Evolutionary conservation across 1,284 basidiomycete species (phyloP), one percentile per base, ranked within the genome.

Genomic region (Rhodotorula sp.): DNA sequence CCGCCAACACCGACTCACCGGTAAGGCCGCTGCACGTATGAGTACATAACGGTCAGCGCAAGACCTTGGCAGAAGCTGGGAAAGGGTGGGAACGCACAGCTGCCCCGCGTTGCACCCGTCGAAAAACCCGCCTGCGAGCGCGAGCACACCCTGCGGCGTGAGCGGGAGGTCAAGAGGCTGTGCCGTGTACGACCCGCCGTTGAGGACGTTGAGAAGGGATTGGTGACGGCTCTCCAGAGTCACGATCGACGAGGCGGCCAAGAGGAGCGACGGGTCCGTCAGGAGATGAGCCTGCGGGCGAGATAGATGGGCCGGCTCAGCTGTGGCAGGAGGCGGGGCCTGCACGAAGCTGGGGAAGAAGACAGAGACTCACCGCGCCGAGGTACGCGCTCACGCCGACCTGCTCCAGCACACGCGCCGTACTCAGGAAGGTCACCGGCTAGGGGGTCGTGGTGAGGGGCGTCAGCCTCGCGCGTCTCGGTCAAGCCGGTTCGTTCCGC

Each of bases 391-490:
- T 83, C 56, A 91, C 90, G 77, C 92, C 91, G 57, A 91, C 85
- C 72, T 88, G 86, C 83, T 94, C 91, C n/a, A 94, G 86, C 3
- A 89, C 82, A 74, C 90, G 89, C 5, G 91, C 91, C n/a, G 86
- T 85, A 12, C 87, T 84, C 53, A 88, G 84, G 89, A 92, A 91
- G 25, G 88, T 89, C 17, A 85, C 70, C 57, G 70, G 70, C 70
- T 71, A n/a, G n/a, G n/a, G n/a, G n/a, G n/a, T n/a, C n/a, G n/a
- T n/a, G n/a, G n/a, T n/a, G n/a, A n/a, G n/a, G n/a, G n/a, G n/a
- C n/a, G n/a, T n/a, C n/a, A n/a, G n/a, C n/a, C n/a, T n/a, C n/a
- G n/a, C n/a, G n/a, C n/a, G n/a, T n/a, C n/a, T n/a, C n/a, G n/a
- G n/a, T n/a, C 17, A 46, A 9, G 22, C 41, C 41, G 41, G 44